These are phyloP conservation scores for Garcileccinum viscosum DNA, from an alignment of 1,284 basidiomycete species.

Conservation along the genomic window DNA sequence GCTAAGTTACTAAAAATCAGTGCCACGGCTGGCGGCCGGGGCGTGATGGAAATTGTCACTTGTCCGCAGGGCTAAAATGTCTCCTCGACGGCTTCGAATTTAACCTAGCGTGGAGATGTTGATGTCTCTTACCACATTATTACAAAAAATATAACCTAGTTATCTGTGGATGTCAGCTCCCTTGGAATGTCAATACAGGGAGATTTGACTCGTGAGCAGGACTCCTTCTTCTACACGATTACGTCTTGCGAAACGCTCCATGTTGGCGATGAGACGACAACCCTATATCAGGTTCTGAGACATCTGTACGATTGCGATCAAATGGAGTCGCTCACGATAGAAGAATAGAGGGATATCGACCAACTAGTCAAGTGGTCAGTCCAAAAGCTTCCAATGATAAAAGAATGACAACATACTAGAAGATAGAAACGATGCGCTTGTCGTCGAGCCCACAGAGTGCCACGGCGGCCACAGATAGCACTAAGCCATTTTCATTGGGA, in stretches of 20 bases:
- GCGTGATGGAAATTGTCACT: background rate
- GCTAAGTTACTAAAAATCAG: background rate
- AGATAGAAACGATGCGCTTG: background rate
- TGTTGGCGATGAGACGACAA: slow-evolving; percentile 23
- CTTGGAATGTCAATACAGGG: slow-evolving; percentile 9
- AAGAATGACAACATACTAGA: slow-evolving; percentile 15
- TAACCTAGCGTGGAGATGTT: background rate
- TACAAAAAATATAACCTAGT: background rate
- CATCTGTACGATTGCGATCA: background rate
- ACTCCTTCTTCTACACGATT: slow-evolving; percentile 13
- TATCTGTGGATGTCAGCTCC: background rate
- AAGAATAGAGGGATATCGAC: slow-evolving; percentile 18
- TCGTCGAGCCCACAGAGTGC: slow-evolving; percentile 11
- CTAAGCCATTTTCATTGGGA: background rate
- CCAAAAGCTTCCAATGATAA: background rate
- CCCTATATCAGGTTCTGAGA: slow-evolving; percentile 18
- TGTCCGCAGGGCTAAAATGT: no score
- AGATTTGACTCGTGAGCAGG: slow-evolving; percentile 19
- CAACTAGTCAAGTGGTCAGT: slow-evolving; percentile 17
- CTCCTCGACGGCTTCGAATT: slow-evolving; percentile 80
- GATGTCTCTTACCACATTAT: background rate
- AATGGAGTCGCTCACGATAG: slow-evolving; percentile 14
- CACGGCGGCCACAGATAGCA: slow-evolving; percentile 8
- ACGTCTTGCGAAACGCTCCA: slow-evolving; percentile 21
- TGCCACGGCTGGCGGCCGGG: background rate